Conservation (phyloP, 225 moss, liverwort and hornwort genomes). For the Physcomitrium patens region DNA sequence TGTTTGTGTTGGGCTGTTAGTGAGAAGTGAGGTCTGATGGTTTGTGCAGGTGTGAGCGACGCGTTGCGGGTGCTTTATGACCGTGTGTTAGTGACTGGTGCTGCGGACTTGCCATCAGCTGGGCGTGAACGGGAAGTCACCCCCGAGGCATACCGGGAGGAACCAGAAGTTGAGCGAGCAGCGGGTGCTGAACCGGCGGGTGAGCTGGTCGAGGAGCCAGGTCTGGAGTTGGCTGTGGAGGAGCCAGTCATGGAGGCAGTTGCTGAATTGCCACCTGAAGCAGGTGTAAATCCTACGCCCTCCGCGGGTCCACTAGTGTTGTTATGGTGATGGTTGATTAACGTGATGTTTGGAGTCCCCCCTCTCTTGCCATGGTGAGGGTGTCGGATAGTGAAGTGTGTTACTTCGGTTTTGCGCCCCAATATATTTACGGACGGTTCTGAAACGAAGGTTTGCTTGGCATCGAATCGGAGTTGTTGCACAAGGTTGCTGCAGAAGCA, state of each 20-base stretch:
- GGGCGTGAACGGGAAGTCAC: conserved; percentile 43
- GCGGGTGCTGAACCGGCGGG: conserved; percentile 38
- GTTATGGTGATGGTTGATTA: conserved; percentile 15
- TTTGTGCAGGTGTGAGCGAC: conserved; percentile 54
- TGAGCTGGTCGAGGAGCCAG: conserved; percentile 40
- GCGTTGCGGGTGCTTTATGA: conserved; percentile 64
- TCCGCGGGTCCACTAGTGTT: conserved; percentile 11
- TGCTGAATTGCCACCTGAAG: conserved; percentile 37
- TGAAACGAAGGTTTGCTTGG: conserved; percentile 14
- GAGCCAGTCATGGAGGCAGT: conserved; percentile 37
- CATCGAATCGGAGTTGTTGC: conserved; percentile 36
- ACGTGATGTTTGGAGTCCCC: conserved; percentile 8
- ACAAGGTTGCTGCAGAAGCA: conserved; percentile 49
- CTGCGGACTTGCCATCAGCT: conserved; percentile 73
- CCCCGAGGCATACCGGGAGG: conserved; percentile 30
- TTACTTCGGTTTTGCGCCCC: neutral
- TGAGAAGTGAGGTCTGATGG: too few relatives aligned
- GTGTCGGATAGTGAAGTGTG: neutral
- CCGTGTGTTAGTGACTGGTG: conserved; percentile 77
- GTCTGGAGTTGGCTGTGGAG: conserved; percentile 33
- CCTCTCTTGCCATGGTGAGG: too few relatives aligned
- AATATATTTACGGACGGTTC: neutral
- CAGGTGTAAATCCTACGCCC: conserved; percentile 28
- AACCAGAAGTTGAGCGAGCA: conserved; percentile 42
- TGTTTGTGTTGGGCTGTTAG: too few relatives aligned